A percentile compares a stretch with the other conserved stretches of the same genome.
Evolutionary conservation across 306 rosid species (phyloP).

Genomic region (Vicia villosa): DNA sequence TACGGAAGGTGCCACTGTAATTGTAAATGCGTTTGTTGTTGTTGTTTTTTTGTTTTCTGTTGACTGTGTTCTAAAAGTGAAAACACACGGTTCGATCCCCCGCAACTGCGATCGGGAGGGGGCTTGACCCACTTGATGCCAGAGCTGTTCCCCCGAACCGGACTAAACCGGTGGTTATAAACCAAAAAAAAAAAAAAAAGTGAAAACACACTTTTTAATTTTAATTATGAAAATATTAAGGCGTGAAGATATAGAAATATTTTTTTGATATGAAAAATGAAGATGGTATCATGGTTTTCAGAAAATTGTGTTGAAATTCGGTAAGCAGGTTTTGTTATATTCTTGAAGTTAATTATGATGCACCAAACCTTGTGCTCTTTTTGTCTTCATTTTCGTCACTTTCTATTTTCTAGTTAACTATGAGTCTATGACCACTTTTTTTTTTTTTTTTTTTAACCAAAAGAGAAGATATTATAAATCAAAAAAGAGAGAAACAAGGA

Average conservation of each 20-base stretch:
- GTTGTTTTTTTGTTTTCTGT: constrained; percentile 13
- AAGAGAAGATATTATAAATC: too few relatives aligned
- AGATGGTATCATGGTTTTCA: neutral
- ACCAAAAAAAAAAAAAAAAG: too few relatives aligned
- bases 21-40: constrained; percentile 26
- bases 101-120: too few relatives aligned
- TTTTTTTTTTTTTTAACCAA: too few relatives aligned
- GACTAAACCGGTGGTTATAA: too few relatives aligned
- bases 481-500: too few relatives aligned
- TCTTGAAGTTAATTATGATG: constrained; percentile 14
- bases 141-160: too few relatives aligned
- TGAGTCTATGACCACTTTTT: too few relatives aligned
- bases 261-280: neutral
- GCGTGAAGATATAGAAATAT: neutral
- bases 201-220: constrained; percentile 3
- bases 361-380: neutral
- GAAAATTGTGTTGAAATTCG: constrained; percentile 17
- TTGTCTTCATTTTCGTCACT: neutral
- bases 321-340: constrained; percentile 8
- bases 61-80: neutral
- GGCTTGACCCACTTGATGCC: too few relatives aligned
- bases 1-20: constrained; percentile 59
- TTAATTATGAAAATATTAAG: neutral
- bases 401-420: too few relatives aligned
- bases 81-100: too few relatives aligned